A percentile compares a stretch with the other conserved stretches of the same genome.
Conservation (phyloP, 257 asterid species). For the Cynanchum wilfordii region DNA sequence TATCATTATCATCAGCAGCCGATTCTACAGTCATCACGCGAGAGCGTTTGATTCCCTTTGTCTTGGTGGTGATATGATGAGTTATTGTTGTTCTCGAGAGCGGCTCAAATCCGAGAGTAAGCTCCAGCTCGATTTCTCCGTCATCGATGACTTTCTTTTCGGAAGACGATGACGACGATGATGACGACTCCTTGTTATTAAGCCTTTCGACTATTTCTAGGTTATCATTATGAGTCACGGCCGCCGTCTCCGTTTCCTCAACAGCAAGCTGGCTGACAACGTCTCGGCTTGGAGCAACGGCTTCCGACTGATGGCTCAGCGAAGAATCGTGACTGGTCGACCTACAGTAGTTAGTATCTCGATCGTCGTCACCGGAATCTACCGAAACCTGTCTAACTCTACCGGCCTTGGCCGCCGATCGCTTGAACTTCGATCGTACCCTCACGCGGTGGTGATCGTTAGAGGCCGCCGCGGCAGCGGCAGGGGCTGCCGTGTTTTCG, state of each 20-base stretch:
- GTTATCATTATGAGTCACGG: conserved; percentile 25
- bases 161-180: neutral
- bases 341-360: conserved; percentile 29
- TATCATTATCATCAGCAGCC: conserved; percentile 19
- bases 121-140: conserved; percentile 55
- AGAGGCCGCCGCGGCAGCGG: conserved; percentile 41
- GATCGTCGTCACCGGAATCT: conserved; percentile 23
- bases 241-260: conserved; percentile 18
- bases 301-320: conserved; percentile 62
- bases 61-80: conserved; percentile 15
- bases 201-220: neutral
- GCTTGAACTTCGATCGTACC: conserved; percentile 56
- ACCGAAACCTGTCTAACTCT: conserved; percentile 8
- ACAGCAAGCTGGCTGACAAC: conserved; percentile 31
- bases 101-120: conserved; percentile 53
- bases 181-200: conserved; percentile 17
- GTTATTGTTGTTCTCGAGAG: conserved; percentile 2
- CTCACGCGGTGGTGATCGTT: conserved; percentile 48
- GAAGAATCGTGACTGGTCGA: conserved; percentile 72
- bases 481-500: conserved; percentile 18
- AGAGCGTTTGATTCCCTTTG: conserved; percentile 11
- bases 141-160: conserved; percentile 15
- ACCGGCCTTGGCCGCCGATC: conserved; percentile 36
- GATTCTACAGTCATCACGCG: conserved; percentile 14
- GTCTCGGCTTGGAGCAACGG: conserved; percentile 23